Evolutionary conservation across 345 rosid species (phyloP).

Genomic region (Anastatica hierochuntica): DNA sequence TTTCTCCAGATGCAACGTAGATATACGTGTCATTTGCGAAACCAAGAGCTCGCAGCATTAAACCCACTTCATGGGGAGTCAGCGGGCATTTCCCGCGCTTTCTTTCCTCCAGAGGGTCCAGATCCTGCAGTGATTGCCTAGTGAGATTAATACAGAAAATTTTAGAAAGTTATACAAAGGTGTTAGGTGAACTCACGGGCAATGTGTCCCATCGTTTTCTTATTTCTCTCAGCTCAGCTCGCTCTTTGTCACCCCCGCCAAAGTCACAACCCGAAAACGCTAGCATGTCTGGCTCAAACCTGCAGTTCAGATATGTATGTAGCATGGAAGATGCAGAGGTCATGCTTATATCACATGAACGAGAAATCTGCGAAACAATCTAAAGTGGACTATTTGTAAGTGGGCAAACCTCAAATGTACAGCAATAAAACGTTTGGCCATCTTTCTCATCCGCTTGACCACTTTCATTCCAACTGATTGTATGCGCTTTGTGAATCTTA

Average conservation of each 20-base stretch:
- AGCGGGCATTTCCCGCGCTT: slow-evolving; percentile 95
- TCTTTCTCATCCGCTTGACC: slow-evolving; percentile 64
- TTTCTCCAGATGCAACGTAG: slow-evolving; percentile 96
- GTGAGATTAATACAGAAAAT: slow-evolving; percentile 1
- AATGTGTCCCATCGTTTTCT: slow-evolving; percentile 95
- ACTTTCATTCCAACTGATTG: slow-evolving; percentile 66
- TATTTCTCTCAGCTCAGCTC: slow-evolving; percentile 76
- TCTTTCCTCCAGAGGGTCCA: slow-evolving; percentile 78
- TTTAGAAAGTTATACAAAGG: not conserved
- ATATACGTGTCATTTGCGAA: slow-evolving; percentile 74
- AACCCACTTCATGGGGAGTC: slow-evolving; percentile 91
- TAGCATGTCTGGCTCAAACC: slow-evolving; percentile 99
- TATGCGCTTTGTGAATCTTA: slow-evolving; percentile 81
- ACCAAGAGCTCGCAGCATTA: slow-evolving; percentile 94
- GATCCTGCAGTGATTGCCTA: slow-evolving; percentile 42
- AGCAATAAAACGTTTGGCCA: slow-evolving; percentile 75
- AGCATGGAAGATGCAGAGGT: not conserved
- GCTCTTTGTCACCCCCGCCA: slow-evolving; percentile 99
- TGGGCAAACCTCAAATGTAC: slow-evolving; percentile 74
- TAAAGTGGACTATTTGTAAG: not conserved
- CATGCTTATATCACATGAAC: not conserved
- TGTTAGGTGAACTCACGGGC: slow-evolving; percentile 57
- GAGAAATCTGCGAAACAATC: not conserved
- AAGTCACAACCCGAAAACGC: slow-evolving; percentile 98
- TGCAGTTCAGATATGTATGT: slow-evolving; percentile 20